Base-by-base conservation (phyloP, 2,329 filamentous ascomycete genomes). In the Rhinocladiella mackenziei region DNA sequence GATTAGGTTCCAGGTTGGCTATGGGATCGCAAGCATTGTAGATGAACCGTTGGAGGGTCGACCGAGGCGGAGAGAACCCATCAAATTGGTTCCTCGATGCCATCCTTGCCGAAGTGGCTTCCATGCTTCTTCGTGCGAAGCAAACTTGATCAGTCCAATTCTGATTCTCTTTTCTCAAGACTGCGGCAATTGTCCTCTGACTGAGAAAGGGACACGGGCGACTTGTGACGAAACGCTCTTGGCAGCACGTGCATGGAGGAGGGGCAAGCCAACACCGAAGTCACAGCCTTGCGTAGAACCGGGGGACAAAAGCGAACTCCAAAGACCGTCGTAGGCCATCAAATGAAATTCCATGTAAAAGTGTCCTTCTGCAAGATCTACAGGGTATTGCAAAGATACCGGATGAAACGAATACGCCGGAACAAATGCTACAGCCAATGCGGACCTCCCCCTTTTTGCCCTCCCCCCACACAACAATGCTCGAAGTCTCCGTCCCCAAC, bases 1-100 rank as follows among this genome's bases (percentile, higher is more conserved):
- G 83, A 64, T 98, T 97, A 52, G 92, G 91, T 73, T 98, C 92
- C 73, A 89, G 96, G 72, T 97, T 96, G 65, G 94, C 86, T 26
- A 57, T 46, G 39, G 92, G 88, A 61, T 92, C 94, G 73, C 92
- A 97, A 55, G 92, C 91, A 70, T 89, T 89, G 65, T 92, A 82
- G 67, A 98, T 94, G 68, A 89, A 96, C 68, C 92, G 85, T 72
- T 94, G 89, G 50, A 98, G 79, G 64, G 89, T 88, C 45, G 89
- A 91, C 54, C 85, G 80, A 43, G 84, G 80, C 52, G 86, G 81
- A 64, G 85, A 81, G 70, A 85, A 83, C 64, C 84, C 84, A 69
- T 82, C 81, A 77, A 92, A 97, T 67, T 89, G 89, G 74, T 96
- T 91, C 71, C 91, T 83, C 60, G 89, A 85, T 62, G 91, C 92